Evolutionary conservation across 768 basidiomycete genomes (phyloP).

Genomic region (Amylocystis lapponica): DNA sequence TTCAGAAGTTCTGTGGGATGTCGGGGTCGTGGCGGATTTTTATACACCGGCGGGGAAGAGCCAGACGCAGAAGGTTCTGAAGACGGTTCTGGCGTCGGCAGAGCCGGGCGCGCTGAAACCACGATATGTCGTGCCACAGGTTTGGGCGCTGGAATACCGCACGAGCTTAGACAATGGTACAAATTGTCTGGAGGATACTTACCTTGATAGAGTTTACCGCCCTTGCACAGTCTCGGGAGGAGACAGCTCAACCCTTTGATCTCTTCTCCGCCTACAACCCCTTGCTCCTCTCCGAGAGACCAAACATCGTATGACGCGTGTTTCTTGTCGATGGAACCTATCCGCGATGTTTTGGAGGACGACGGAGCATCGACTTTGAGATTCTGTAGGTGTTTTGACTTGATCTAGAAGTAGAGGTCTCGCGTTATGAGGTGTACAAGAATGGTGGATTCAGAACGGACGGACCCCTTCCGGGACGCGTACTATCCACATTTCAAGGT

Average conservation of each 20-base stretch:
- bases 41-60: slow-evolving; percentile 22
- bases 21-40: slow-evolving; percentile 50
- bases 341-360: slow-evolving; percentile 31
- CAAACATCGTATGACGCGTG: slow-evolving; percentile 57
- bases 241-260: slow-evolving; percentile 55
- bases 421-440: not conserved
- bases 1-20: slow-evolving; percentile 59
- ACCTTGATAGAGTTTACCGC: slow-evolving; percentile 57
- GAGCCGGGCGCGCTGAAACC: slow-evolving; percentile 43
- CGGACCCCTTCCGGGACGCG: slow-evolving; percentile 64
- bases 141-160: slow-evolving; percentile 43
- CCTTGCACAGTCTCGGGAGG: slow-evolving; percentile 56
- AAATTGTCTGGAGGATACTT: slow-evolving; percentile 7
- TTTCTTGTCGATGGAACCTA: slow-evolving; percentile 52
- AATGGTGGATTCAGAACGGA: slow-evolving; percentile 7
- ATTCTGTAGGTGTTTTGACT: slow-evolving; percentile 56
- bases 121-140: slow-evolving; percentile 54
- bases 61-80: slow-evolving; percentile 12
- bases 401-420: slow-evolving; percentile 38
- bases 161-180: not conserved
- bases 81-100: slow-evolving; percentile 18
- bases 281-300: slow-evolving; percentile 43
- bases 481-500: slow-evolving; percentile 67
- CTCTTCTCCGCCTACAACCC: slow-evolving; percentile 54
- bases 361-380: slow-evolving; percentile 42